A percentile compares a stretch with the other conserved stretches of the same genome.
These are phyloP conservation scores for Cutaneotrichosporon arboriforme DNA, from an alignment of 1,284 basidiomycete genomes.

Conservation along the genomic window DNA sequence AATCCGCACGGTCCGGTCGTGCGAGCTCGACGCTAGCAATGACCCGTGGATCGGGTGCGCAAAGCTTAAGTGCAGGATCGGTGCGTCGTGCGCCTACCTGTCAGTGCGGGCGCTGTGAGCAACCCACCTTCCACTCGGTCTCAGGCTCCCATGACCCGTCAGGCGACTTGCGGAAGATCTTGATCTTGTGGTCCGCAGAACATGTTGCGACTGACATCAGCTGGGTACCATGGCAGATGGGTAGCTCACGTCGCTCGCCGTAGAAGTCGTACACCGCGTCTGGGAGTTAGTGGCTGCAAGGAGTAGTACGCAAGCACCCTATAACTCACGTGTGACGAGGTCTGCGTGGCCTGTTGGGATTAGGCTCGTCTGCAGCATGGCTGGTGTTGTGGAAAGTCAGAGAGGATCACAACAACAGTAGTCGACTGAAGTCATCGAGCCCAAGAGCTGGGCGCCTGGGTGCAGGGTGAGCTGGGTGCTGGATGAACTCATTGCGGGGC, in stretches of 20 bases:
- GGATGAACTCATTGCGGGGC: slow-evolving; percentile 9
- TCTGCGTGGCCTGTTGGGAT: slow-evolving; percentile 46
- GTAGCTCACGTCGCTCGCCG: slow-evolving; percentile 57
- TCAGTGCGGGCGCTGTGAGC: not conserved
- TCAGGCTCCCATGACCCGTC: slow-evolving; percentile 66
- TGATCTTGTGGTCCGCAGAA: slow-evolving; percentile 59
- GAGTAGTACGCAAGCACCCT: not conserved
- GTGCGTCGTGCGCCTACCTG: slow-evolving; percentile 78
- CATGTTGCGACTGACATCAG: slow-evolving; percentile 49
- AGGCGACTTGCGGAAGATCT: slow-evolving; percentile 67
- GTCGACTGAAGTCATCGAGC: not conserved
- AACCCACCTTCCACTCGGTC: slow-evolving; percentile 77
- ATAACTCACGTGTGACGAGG: slow-evolving; percentile 44
- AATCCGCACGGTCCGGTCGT: slow-evolving; percentile 81
- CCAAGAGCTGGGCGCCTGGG: not conserved
- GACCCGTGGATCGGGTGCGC: slow-evolving; percentile 83
- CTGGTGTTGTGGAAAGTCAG: not conserved
- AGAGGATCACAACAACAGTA: slow-evolving; percentile 2
- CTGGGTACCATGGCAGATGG: slow-evolving; percentile 51
- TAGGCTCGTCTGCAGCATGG: slow-evolving; percentile 47
- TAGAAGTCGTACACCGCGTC: slow-evolving; percentile 86
- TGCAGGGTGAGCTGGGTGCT: not conserved
- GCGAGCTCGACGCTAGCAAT: slow-evolving; percentile 74
- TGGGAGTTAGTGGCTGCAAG: slow-evolving; percentile 48
- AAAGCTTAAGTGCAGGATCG: slow-evolving; percentile 75